Evolutionary conservation across 768 basidiomycete species (phyloP).

Genomic region (Tricholomella constricta): DNA sequence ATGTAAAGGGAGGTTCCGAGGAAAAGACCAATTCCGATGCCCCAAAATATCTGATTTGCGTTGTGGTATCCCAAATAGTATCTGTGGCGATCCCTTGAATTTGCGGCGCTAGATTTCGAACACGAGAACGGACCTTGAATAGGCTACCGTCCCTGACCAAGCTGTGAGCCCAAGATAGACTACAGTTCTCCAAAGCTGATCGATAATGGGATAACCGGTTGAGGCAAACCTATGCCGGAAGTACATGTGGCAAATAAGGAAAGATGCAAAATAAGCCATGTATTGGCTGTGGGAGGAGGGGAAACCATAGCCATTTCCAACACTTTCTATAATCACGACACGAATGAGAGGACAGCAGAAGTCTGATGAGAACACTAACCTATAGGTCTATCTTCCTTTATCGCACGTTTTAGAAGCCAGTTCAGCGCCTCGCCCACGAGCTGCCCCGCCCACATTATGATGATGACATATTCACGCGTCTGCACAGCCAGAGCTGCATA

Average conservation of each 20-base stretch:
- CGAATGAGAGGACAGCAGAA: neutral
- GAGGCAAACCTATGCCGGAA: conserved; percentile 66
- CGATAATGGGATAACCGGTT: conserved; percentile 52
- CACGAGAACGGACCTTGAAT: conserved; percentile 60
- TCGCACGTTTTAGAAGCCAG: conserved; percentile 61
- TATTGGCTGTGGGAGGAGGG: conserved; percentile 90
- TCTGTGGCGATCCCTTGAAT: conserved; percentile 35
- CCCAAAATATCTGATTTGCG: conserved; percentile 73
- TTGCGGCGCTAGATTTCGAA: neutral
- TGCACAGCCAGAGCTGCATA: conserved; percentile 76
- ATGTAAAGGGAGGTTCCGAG: conserved; percentile 59
- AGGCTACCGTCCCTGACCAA: conserved; percentile 72
- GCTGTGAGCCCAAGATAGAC: conserved; percentile 52
- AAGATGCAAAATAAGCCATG: conserved; percentile 85
- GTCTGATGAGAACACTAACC: conserved; percentile 39
- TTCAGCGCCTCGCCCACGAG: conserved; percentile 71
- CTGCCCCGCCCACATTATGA: conserved; percentile 86
- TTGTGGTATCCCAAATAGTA: conserved; percentile 76
- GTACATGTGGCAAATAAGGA: conserved; percentile 71
- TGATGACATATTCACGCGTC: conserved; percentile 77
- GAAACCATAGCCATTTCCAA: conserved; percentile 80
- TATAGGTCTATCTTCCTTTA: conserved; percentile 71
- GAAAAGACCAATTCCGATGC: conserved; percentile 59
- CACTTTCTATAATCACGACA: conserved; percentile 39
- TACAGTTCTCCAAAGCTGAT: conserved; percentile 46